Evolutionary conservation across 2,329 filamentous ascomycete species (phyloP).

Genomic region (Calonectria naviculata): DNA sequence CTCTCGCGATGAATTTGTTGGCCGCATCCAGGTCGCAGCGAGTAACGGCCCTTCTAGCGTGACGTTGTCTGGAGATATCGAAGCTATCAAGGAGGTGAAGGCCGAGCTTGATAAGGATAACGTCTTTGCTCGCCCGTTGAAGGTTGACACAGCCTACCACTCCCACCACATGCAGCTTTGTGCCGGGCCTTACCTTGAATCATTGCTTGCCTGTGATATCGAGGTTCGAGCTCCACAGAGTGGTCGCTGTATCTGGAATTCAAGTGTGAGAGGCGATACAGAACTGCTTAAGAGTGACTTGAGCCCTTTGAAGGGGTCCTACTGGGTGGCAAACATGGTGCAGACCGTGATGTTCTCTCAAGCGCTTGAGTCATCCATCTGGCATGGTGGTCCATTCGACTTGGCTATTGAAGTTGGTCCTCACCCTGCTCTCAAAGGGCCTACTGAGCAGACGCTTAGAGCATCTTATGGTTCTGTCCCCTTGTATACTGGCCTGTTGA

Average conservation of each 20-base stretch:
- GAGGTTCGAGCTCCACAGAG: not conserved
- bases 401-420: not conserved
- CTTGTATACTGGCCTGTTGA: not conserved
- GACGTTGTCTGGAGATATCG: not conserved
- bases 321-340: not conserved
- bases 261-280: not conserved
- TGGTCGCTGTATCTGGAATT: not conserved
- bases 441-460: not conserved
- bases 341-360: not conserved
- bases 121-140: not conserved
- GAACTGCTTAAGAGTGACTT: not conserved
- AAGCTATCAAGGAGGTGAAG: not conserved
- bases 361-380: not conserved
- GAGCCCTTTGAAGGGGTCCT: not conserved
- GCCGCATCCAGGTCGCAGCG: not conserved
- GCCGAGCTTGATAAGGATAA: not conserved
- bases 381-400: not conserved
- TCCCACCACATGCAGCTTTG: conserved; percentile 1
- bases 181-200: not conserved
- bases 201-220: not conserved
- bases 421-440: not conserved
- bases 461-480: not conserved
- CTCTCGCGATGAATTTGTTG: not conserved
- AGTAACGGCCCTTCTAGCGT: not conserved
- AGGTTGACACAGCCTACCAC: not conserved